Conservation (phyloP, 202 grass and related monocot species). For the Saccharum hybrid region DNA sequence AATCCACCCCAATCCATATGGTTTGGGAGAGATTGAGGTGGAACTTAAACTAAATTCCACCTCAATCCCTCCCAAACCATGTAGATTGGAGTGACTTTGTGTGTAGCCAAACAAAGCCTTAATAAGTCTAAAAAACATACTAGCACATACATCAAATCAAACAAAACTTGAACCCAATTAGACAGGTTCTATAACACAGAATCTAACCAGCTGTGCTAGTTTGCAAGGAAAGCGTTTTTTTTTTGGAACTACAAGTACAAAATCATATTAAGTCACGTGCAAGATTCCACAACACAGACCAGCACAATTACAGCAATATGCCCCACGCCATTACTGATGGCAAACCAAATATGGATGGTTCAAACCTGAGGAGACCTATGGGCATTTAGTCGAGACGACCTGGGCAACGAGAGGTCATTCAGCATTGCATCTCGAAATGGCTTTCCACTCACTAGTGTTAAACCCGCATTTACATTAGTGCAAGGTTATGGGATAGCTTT, state of each 20-base stretch:
- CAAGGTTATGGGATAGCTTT: background rate
- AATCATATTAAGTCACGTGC: background rate
- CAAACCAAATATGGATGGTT: background rate
- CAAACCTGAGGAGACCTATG: background rate
- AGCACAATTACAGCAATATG: background rate
- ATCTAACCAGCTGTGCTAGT: background rate
- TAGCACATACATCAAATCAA: too few relatives aligned
- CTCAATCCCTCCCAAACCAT: too few relatives aligned
- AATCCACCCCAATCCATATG: too few relatives aligned
- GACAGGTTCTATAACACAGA: background rate
- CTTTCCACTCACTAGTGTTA: slow-evolving; percentile 17
- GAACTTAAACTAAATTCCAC: too few relatives aligned
- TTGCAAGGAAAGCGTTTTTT: background rate
- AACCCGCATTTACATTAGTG: slow-evolving; percentile 14
- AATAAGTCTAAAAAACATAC: too few relatives aligned
- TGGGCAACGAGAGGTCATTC: background rate
- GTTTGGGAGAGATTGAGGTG: too few relatives aligned
- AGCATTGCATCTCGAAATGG: background rate
- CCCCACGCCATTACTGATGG: background rate
- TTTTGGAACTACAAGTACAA: background rate
- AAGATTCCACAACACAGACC: background rate
- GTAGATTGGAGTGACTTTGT: too few relatives aligned
- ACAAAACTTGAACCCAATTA: background rate
- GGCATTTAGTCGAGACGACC: background rate
- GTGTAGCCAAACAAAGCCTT: background rate